A percentile compares a stretch with the other conserved stretches of the same genome.
phyloP scores from a whole-genome alignment of 192 early-diverging fungal genomes.

The Umbelopsis ramanniana region DNA sequence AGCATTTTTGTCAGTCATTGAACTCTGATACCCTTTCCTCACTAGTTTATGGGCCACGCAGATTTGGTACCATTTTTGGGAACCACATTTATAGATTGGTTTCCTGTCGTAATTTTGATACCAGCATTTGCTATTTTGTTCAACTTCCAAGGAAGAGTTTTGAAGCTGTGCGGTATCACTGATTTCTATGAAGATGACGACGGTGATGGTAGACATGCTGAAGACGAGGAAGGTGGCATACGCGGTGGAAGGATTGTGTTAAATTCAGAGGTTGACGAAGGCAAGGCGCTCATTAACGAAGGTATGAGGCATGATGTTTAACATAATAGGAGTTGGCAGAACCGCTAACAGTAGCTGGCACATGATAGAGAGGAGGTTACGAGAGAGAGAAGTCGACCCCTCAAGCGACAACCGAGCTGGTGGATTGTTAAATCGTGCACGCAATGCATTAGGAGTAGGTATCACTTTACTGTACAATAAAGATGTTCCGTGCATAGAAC shows the following conservation, averaged over 20 bases:
- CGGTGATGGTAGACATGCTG: conserved; percentile 39
- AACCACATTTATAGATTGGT: conserved; percentile 82
- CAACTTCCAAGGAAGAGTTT: conserved; percentile 83
- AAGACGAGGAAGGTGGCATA: conserved; percentile 35
- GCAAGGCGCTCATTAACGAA: conserved; percentile 34
- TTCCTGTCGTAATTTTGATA: conserved; percentile 86
- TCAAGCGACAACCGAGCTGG: conserved; percentile 17
- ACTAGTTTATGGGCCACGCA: conserved; percentile 75
- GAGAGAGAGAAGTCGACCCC: conserved; percentile 15
- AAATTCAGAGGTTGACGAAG: conserved; percentile 39
- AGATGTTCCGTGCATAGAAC: background rate
- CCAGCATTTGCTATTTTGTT: conserved; percentile 75
- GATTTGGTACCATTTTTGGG: conserved; percentile 93
- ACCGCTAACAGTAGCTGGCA: background rate
- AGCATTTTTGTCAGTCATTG: background rate
- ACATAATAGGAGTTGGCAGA: no score
- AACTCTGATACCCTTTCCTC: background rate
- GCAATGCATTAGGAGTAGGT: conserved; percentile 28
- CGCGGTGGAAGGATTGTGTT: conserved; percentile 7
- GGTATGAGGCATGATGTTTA: background rate
- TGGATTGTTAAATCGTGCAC: conserved; percentile 4
- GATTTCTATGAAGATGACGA: conserved; percentile 46
- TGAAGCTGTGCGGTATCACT: conserved; percentile 63
- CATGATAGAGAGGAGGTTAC: conserved; percentile 9
- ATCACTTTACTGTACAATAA: background rate